Evolutionary conservation across 1,284 basidiomycete genomes (phyloP).

Genomic region (Ceraceosorus guamensis): DNA sequence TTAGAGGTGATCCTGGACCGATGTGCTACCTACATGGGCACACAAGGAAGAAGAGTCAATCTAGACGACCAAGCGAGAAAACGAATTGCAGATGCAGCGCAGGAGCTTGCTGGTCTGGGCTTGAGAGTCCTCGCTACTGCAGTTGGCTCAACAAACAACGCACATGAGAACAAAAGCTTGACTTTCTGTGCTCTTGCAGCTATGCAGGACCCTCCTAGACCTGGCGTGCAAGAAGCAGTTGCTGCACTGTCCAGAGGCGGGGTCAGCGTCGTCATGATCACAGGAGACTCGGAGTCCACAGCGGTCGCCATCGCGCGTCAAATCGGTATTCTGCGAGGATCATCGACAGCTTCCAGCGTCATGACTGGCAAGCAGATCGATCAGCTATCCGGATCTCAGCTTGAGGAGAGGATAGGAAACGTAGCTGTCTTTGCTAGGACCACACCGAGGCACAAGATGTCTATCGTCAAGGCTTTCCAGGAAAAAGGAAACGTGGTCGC

Average conservation of each 20-base stretch:
- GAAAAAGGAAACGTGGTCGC: conserved; percentile 79
- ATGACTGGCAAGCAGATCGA: conserved; percentile 85
- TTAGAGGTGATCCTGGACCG: conserved; percentile 76
- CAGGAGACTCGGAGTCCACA: conserved; percentile 86
- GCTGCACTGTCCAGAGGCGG: conserved; percentile 70
- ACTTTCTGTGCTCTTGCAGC: conserved; percentile 88
- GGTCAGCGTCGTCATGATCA: conserved; percentile 96
- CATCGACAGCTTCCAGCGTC: conserved; percentile 38
- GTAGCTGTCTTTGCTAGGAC: conserved; percentile 89
- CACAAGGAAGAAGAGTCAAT: conserved; percentile 67
- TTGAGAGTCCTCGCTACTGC: conserved; percentile 85
- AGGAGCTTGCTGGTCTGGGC: conserved; percentile 65
- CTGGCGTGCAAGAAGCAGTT: conserved; percentile 84
- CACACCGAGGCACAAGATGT: conserved; percentile 94
- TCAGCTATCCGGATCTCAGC: conserved; percentile 61
- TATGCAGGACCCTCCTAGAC: conserved; percentile 89
- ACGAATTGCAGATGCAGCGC: conserved; percentile 65
- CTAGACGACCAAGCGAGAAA: conserved; percentile 64
- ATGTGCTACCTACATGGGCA: conserved; percentile 79
- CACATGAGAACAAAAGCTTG: conserved; percentile 55
- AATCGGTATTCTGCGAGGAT: conserved; percentile 60
- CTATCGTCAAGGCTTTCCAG: conserved; percentile 88
- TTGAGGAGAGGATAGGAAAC: conserved; percentile 70
- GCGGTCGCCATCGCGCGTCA: conserved; percentile 80
- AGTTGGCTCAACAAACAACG: conserved; percentile 54